Base-by-base conservation (phyloP, 164 flowering plant species). In the Chloranthus sessilifolius region DNA sequence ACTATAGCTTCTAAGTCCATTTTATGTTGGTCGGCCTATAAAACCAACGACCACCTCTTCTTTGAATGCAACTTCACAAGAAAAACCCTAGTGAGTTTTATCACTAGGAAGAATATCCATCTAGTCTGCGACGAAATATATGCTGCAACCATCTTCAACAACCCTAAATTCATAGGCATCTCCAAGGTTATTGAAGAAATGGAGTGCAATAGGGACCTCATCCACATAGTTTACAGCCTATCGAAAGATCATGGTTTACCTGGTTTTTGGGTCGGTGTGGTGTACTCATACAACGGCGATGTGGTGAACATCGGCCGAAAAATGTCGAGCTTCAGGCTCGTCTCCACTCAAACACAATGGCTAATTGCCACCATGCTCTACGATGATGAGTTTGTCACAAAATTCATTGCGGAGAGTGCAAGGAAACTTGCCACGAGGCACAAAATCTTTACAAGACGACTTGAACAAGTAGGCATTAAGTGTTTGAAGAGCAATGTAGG, bases 181-280 rank as follows among this genome's bases (percentile, higher is more conserved):
- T 76, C 80, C 0, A 85, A 88, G 56, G 59, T 88, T 43, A 29
- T 74, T 3, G 51, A 43, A 6, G 71, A 63, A 7, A 72, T 57
- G 38, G 73, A 63, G 23, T 44, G 60, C 43, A 86, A 85, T 64
- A 60, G 51, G 56, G 64, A 62, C 27, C 74, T 85, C 59, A 73
- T 88, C 50, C 97, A 88, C 46, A 60, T 85, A 14, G 54, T 88
- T n/a, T 85, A 85, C 56, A 88, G 92, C 29, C 65, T 85, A 25
- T 88, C 97, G 6, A 83, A 85, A 48, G 95, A 88, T 62, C 71
- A 83, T 4, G 83, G 82, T 35, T 59, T 85, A 39, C 82, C 95
- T 0, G 95, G 92, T 16, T 83, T 85, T 58, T 62, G 95, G 53
- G 64, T 78, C 3, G 92, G 97, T 4, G 73, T 61, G 20, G 70